Percentiles rank a stretch among this genome's conserved stretches.
These are phyloP conservation scores for Exidia glandulosa DNA, from an alignment of 768 basidiomycete genomes.

Conservation along the genomic window DNA sequence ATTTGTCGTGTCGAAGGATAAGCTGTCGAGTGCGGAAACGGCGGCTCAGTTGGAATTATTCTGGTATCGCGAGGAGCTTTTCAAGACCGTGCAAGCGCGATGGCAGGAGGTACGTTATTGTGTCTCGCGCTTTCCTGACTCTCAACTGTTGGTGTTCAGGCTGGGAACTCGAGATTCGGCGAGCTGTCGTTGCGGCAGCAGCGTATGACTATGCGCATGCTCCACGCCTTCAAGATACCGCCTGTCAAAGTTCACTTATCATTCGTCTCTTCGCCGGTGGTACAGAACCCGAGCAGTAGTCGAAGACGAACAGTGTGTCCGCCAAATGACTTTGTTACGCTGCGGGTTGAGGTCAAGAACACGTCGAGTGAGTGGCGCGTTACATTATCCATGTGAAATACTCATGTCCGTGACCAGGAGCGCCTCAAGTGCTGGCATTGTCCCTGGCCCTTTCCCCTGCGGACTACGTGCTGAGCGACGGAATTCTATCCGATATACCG, in stretches of 20 bases:
- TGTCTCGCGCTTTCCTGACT: neutral
- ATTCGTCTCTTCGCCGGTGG: conserved; percentile 19
- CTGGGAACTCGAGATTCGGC: conserved; percentile 66
- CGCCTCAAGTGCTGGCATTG: conserved; percentile 39
- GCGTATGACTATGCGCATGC: conserved; percentile 65
- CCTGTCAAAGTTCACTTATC: conserved; percentile 48
- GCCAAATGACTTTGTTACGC: conserved; percentile 52
- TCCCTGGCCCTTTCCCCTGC: conserved; percentile 46
- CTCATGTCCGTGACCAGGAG: conserved; percentile 26
- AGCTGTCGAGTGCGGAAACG: conserved; percentile 47
- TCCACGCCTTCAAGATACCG: conserved; percentile 65
- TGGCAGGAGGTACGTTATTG: conserved; percentile 78
- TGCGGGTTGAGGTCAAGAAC: conserved; percentile 50
- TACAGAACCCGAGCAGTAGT: conserved; percentile 18
- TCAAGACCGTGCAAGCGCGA: conserved; percentile 51
- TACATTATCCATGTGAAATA: neutral
- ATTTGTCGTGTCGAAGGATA: conserved; percentile 75
- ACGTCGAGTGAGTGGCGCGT: conserved; percentile 47
- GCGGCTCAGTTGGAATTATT: conserved; percentile 68
- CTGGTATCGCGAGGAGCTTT: conserved; percentile 90
- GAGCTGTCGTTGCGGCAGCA: conserved; percentile 69
- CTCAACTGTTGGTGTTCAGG: conserved; percentile 31
- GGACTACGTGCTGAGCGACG: conserved; percentile 62
- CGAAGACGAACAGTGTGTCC: conserved; percentile 33
- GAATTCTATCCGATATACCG: conserved; percentile 46